Evolutionary conservation across 1,284 basidiomycete genomes (phyloP).

Genomic region (Malassezia cuniculi): DNA sequence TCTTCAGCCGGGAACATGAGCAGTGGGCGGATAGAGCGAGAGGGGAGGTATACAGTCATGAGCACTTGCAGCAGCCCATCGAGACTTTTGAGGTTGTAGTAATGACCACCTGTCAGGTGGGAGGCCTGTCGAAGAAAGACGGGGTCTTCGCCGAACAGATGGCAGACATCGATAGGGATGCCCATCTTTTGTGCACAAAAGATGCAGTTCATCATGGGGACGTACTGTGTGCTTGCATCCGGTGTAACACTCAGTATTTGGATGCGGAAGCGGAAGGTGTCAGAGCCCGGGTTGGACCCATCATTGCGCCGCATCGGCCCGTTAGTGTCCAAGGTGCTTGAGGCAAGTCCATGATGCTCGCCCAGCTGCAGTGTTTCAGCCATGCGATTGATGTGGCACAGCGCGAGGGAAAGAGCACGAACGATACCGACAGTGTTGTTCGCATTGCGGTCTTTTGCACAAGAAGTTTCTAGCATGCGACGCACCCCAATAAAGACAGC

Average conservation of each 20-base stretch:
- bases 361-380: background rate
- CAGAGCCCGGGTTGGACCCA: background rate
- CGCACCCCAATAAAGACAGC: conserved; percentile 25
- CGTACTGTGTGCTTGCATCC: conserved; percentile 72
- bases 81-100: conserved; percentile 67
- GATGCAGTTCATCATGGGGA: conserved; percentile 97
- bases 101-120: conserved; percentile 84
- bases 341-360: background rate
- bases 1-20: conserved; percentile 82
- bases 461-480: conserved; percentile 1
- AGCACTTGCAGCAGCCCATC: conserved; percentile 47
- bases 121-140: conserved; percentile 96
- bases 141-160: conserved; percentile 74
- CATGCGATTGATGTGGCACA: conserved; percentile 13
- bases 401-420: conserved; percentile 9
- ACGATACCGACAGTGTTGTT: conserved; percentile 6
- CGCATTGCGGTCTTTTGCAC: background rate
- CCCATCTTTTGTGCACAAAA: conserved; percentile 96
- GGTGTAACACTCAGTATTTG: conserved; percentile 83
- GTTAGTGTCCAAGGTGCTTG: background rate
- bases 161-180: conserved; percentile 89
- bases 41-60: conserved; percentile 27
- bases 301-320: too few relatives aligned
- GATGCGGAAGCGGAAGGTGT: conserved; percentile 51
- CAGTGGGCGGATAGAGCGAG: conserved; percentile 56